Evolutionary conservation across 2,329 filamentous ascomycete genomes (phyloP), one percentile per base, ranked within the genome.

Genomic region (Talaromyces rugulosus): DNA sequence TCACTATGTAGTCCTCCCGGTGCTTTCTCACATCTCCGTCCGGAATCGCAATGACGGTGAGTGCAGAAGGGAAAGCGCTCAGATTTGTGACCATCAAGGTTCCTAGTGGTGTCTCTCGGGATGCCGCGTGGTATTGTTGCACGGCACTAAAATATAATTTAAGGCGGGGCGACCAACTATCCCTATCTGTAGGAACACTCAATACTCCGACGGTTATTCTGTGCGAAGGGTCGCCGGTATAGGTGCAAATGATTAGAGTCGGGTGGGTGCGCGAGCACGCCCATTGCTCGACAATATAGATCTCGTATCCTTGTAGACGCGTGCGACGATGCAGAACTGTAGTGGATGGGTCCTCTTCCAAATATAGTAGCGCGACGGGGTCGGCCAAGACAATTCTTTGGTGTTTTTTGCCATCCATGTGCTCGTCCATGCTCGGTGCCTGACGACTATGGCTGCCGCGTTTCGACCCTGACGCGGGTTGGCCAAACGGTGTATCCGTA

Each of bases 251-350:
- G 56, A 96, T 86, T 66, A 96, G 90, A 16, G 94, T 97, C 0
- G 94, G 94, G 65, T 96, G 92, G 61, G 87, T 85, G 58, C 95
- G 87, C 12, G 94, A 97, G 76, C 93, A 97, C 5, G 92, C 92
- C 95, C 95, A 99, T 81, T 99, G 95, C 75, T 98, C 95, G 66
- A 98, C 92, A 16, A 98, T 79, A 75, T 98, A 98, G 64, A 94
- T 82, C 75, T 98, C 93, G 77, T 97, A 98, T 66, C 94, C 94
- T 64, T 85, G 80, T 5, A 99, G 83, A 56, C 84, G 80, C 56
- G 84, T 82, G 60, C 87, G 86, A 59, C 89, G 88, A 68, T 93
- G 86, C 66, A 96, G 81, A 7, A 96, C 87, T 3, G 82, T 83
- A 4, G 92, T 92, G 5, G 85, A 86, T 1, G 87, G 81, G 66